phyloP scores from a whole-genome alignment of 2,329 filamentous ascomycete genomes.

The Arthroderma sp. region DNA sequence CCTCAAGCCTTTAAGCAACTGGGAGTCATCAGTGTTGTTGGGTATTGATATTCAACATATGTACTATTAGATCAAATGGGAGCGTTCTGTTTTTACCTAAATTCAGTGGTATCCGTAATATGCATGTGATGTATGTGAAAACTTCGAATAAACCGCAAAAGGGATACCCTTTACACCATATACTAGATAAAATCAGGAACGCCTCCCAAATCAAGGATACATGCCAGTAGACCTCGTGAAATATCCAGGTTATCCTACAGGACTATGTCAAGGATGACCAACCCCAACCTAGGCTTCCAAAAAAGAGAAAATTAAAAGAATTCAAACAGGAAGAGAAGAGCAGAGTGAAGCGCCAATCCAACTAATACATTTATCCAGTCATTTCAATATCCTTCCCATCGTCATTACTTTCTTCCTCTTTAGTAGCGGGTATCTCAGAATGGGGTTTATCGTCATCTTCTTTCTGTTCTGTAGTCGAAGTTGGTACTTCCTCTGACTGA shows the following conservation, averaged over 20 bases:
- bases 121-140: not conserved
- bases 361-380: constrained; percentile 1
- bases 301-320: too few relatives aligned
- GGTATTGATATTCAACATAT: not conserved
- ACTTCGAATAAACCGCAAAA: not conserved
- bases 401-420: not conserved
- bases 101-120: too few relatives aligned
- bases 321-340: not conserved
- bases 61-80: not conserved
- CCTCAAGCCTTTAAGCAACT: not conserved
- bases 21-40: not conserved
- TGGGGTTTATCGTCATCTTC: not conserved
- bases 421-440: not conserved
- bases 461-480: not conserved
- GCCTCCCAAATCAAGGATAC: not conserved
- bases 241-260: not conserved
- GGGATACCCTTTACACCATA: not conserved
- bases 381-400: constrained; percentile 6
- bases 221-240: not conserved
- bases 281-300: not conserved
- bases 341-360: constrained; percentile 7
- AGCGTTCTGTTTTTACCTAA: not conserved
- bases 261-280: not conserved
- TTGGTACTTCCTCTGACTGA: not conserved
- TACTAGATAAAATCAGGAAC: not conserved